These are phyloP conservation scores for Penicillium salamii DNA, from an alignment of 495 filamentous ascomycete species.

Conservation along the genomic window DNA sequence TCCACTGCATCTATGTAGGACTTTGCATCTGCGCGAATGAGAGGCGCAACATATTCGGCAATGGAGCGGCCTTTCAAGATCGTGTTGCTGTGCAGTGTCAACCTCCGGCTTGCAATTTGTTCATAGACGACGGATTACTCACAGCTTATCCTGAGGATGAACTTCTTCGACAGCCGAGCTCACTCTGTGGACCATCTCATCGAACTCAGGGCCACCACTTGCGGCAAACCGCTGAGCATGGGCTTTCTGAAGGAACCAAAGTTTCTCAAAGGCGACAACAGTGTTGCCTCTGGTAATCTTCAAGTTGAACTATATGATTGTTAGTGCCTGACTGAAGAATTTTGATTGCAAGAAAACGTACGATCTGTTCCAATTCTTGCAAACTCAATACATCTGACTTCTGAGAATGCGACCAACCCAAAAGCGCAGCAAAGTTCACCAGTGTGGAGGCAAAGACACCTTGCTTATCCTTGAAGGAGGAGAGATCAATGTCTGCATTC, in stretches of 20 bases:
- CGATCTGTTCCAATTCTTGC: constrained; percentile 64
- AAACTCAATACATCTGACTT: constrained; percentile 68
- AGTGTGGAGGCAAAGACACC: constrained; percentile 72
- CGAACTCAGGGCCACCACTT: constrained; percentile 35
- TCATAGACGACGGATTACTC: constrained; percentile 8
- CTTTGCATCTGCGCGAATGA: constrained; percentile 60
- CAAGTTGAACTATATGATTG: constrained; percentile 61
- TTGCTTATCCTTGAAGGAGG: constrained; percentile 59
- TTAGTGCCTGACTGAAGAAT: constrained; percentile 6
- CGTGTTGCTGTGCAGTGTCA: constrained; percentile 20
- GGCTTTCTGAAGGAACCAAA: constrained; percentile 73
- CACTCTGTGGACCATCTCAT: constrained; percentile 47
- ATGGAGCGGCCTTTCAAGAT: constrained; percentile 32
- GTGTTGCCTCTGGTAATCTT: constrained; percentile 88
- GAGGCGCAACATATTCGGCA: constrained; percentile 37
- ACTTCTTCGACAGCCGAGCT: constrained; percentile 29
- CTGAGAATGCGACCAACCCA: constrained; percentile 78
- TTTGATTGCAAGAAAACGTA: constrained; percentile 29
- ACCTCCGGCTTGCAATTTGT: neutral
- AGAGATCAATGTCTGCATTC: constrained; percentile 66
- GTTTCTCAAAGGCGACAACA: constrained; percentile 76
- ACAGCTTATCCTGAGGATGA: constrained; percentile 28
- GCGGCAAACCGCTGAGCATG: constrained; percentile 54
- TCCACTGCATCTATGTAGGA: constrained; percentile 57
- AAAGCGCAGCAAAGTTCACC: constrained; percentile 77